phyloP scores from a whole-genome alignment of 2,329 filamentous ascomycete species.

The Phaeophleospora eucalypticola region DNA sequence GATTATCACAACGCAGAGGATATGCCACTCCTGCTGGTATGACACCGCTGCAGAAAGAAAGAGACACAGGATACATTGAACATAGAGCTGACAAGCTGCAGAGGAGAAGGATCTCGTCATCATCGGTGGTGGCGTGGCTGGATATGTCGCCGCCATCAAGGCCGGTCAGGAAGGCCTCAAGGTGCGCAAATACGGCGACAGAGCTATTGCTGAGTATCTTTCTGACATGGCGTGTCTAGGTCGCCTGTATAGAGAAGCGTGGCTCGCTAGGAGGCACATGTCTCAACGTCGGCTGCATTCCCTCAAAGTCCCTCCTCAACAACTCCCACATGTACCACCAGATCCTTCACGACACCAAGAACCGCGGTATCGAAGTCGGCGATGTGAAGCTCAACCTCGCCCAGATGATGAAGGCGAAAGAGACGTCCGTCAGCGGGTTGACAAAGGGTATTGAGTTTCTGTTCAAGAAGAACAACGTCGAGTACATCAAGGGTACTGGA shows the following conservation, averaged over 20 bases:
- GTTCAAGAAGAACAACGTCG: conserved; percentile 98
- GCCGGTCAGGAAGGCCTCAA: conserved; percentile 96
- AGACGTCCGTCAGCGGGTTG: conserved; percentile 78
- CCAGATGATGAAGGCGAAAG: conserved; percentile 99
- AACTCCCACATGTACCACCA: conserved; percentile 99
- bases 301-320: conserved; percentile 98
- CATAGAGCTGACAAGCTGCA: conserved; percentile 43
- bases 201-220: no score
- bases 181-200: conserved; percentile 49
- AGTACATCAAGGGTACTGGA: conserved; percentile 86
- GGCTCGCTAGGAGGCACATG: conserved; percentile 92
- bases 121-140: conserved; percentile 95
- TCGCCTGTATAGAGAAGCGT: conserved; percentile 97
- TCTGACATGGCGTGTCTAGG: no score
- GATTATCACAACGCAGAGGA: conserved; percentile 52
- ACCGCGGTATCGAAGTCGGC: conserved; percentile 93
- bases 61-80: conserved; percentile 1
- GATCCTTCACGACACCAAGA: conserved; percentile 90
- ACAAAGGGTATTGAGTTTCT: conserved; percentile 98
- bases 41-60: conserved; percentile 6
- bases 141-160: conserved; percentile 98
- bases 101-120: conserved; percentile 96
- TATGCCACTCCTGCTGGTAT: conserved; percentile 53
- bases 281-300: conserved; percentile 98
- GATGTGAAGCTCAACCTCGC: conserved; percentile 93